phyloP scores from a whole-genome alignment of 2,329 filamentous ascomycete genomes.

The Nakataea oryzae region DNA sequence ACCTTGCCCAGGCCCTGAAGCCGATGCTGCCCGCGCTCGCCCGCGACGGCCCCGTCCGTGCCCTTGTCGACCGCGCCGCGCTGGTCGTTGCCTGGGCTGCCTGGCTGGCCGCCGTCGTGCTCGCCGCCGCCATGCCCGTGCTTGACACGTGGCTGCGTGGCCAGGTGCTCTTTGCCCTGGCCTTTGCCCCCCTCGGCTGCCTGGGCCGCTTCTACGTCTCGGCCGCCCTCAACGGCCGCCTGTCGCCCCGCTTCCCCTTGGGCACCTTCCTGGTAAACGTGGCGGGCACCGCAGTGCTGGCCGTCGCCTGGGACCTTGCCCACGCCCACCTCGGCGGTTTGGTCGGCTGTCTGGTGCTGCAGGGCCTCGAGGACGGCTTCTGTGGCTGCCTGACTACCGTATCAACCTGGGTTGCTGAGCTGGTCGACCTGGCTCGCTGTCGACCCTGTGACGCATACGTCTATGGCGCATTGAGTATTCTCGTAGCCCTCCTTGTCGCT shows the following conservation, averaged over 20 bases:
- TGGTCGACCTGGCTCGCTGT: conserved; percentile 31
- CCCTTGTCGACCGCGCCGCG: conserved; percentile 50
- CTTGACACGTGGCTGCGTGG: conserved; percentile 57
- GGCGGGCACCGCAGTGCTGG: conserved; percentile 63
- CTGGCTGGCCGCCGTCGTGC: conserved; percentile 69
- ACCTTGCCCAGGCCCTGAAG: conserved; percentile 57
- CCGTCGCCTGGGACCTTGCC: conserved; percentile 69
- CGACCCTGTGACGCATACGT: conserved; percentile 46
- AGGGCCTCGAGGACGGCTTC: conserved; percentile 57
- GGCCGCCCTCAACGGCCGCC: conserved; percentile 55
- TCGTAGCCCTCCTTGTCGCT: conserved; percentile 45
- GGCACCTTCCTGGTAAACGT: conserved; percentile 82
- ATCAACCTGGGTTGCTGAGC: conserved; percentile 55
- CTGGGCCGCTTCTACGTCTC: conserved; percentile 65
- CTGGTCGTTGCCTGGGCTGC: conserved; percentile 58
- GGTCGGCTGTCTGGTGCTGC: conserved; percentile 51
- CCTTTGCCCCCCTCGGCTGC: conserved; percentile 76
- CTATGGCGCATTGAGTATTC: conserved; percentile 55
- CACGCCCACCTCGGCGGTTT: conserved; percentile 46
- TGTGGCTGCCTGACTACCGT: conserved; percentile 58
- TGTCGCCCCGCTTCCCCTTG: conserved; percentile 57
- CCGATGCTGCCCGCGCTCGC: conserved; percentile 45
- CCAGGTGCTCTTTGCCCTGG: conserved; percentile 61
- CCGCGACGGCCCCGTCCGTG: conserved; percentile 28
- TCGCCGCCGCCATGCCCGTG: conserved; percentile 63